Base-by-base conservation (phyloP, 164 flowering plant genomes). In the Dillenia turbinata region DNA sequence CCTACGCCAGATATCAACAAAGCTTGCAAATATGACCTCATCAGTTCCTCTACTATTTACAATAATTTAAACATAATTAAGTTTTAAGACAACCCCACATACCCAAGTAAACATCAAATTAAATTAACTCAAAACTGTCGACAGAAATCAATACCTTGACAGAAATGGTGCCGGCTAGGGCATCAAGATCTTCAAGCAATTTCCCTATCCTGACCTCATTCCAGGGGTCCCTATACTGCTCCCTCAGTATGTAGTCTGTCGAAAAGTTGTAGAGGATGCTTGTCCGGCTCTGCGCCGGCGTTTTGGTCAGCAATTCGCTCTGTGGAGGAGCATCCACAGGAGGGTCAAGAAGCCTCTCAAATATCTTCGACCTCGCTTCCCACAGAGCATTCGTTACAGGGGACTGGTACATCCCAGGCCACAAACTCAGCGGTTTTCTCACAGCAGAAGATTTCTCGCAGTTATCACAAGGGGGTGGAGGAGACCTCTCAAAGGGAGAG, bases 341-440 rank as follows among this genome's bases (percentile, higher is more conserved):
- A 9, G 85, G 86, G 71, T 88, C 92, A 45, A 85, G 78, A 6
- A 87, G 79, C 16, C 70, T 77, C 70, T 86, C 91, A 50, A 85
- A 85, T 9, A 85, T 84, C 22, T 67, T 78, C 1, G 92, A 81
- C 66, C 96, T 82, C 0, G 96, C 92, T 69, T 92, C 96, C 98
- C 96, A 92, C 8, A 90, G 69, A 24, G 98, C 98, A 66, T 83
- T 85, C 2, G 98, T 88, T 3, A 89, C 96, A 9, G 98, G 98
- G 0, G 98, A 92, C 75, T 85, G 90, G 71, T 92, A 90, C 90
- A 87, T 88, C 26, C 96, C 98, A 22, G 98, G 98, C 98, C 98
- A 92, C 12, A 92, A 61, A 60, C 86, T 86, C 24, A 90, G 73
- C 6, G 95, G 96, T 57, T 88, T 88, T 57, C 98, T 74, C 9